Evolutionary conservation across 495 filamentous ascomycete genomes (phyloP).

Genomic region (Penicillium egyptiacum): DNA sequence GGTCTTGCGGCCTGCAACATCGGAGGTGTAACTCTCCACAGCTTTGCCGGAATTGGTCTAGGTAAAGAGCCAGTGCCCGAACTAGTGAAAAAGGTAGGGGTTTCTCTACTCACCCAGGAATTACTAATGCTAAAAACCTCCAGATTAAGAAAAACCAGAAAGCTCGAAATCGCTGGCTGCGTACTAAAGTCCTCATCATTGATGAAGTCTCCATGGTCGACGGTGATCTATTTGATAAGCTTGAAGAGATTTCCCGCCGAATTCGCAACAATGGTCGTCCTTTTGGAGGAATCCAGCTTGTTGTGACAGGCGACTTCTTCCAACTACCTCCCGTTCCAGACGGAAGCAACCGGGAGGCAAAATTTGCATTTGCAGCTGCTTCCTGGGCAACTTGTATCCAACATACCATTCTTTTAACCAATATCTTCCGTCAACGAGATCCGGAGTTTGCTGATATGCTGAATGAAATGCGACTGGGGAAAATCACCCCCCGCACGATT

Average conservation of each 20-base stretch:
- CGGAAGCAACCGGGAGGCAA: slow-evolving; percentile 60
- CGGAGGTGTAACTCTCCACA: slow-evolving; percentile 92
- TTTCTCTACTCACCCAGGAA: not conserved
- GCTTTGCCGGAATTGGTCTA: slow-evolving; percentile 91
- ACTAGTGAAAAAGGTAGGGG: slow-evolving; percentile 71
- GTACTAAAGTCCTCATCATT: slow-evolving; percentile 80
- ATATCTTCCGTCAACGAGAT: slow-evolving; percentile 95
- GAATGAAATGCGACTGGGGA: slow-evolving; percentile 94
- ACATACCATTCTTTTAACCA: slow-evolving; percentile 92
- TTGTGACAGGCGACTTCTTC: slow-evolving; percentile 97
- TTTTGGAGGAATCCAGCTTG: slow-evolving; percentile 93
- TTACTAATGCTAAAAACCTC: slow-evolving; percentile 15
- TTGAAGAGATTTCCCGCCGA: slow-evolving; percentile 81
- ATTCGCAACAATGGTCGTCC: slow-evolving; percentile 84
- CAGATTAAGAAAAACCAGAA: slow-evolving; percentile 82
- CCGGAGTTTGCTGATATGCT: slow-evolving; percentile 91
- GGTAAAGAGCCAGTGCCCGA: slow-evolving; percentile 84
- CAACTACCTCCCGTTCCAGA: slow-evolving; percentile 94
- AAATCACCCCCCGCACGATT: slow-evolving; percentile 67
- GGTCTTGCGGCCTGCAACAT: slow-evolving; percentile 96
- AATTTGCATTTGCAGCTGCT: slow-evolving; percentile 88
- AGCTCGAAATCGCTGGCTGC: slow-evolving; percentile 82
- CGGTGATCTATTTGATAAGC: slow-evolving; percentile 93
- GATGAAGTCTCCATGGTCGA: slow-evolving; percentile 99
- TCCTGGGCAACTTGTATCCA: slow-evolving; percentile 91